Base-by-base conservation (phyloP, 176 grass and related monocot genomes). In the Oryza officinalis region DNA sequence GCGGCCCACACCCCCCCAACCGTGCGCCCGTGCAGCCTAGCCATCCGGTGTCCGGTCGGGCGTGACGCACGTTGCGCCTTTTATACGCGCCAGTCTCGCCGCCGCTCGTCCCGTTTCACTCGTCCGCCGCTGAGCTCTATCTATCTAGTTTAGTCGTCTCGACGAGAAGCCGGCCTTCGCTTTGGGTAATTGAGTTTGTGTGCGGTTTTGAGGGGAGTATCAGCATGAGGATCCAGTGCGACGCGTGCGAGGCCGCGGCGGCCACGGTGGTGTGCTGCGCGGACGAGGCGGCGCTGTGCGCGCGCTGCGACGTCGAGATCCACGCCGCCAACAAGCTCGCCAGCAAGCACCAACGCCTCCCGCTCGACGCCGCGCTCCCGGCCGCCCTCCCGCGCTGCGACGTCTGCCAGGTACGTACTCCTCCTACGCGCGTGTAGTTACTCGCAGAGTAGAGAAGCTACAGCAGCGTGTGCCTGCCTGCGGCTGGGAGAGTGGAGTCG, bases 211-310 rank as follows among this genome's bases (percentile, higher is more conserved):
- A 57, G 50, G 17, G 18, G 50, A 61, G 45, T 0, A 44, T 15
- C 47, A 23, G 68, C 27, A 96, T 96, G 93, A 91, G 85, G 90
- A 89, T 96, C 71, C 93, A 93, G 90, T 96, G 93, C 45, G 93
- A 93, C 81, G 86, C 91, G 76, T 96, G 93, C 68, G 93, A 92
- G 77, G 85, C 50, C 13, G 90, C 91, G 70, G 72, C 86, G 63
- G 93, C 93, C 11, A 82, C 86, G 54, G 83, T 96, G 83, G 91
- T 93, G 81, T 96, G 93, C 83, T 96, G 93, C 86, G 93, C 93
- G 27, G 88, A 96, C 88, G 93, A 96, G 88, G 93, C 90, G 32
- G 93, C 93, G 88, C 86, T 96, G 79, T 96, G 93, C 77, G 90
- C 80, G 38, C 79, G 80, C 67, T 96, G 93, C 80, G 91, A 93